These are phyloP conservation scores for Salvia miltiorrhiza DNA, from an alignment of 257 asterid genomes.

Conservation along the genomic window DNA sequence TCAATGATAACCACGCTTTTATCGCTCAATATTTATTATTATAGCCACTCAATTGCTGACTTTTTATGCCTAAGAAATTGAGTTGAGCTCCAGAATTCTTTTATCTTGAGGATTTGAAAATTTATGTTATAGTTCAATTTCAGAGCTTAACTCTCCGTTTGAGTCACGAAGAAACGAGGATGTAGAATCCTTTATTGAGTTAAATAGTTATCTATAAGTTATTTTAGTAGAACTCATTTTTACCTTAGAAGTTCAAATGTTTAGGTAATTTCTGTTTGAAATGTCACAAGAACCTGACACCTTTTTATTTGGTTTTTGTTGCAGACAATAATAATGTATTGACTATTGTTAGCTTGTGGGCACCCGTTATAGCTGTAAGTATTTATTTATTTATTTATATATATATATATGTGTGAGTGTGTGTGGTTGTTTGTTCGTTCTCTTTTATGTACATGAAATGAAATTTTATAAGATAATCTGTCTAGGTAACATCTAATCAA, in stretches of 20 bases:
- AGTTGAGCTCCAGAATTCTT: not conserved
- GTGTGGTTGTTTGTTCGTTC: too few species aligned
- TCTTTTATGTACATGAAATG: slow-evolving; percentile 7
- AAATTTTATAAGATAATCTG: not conserved
- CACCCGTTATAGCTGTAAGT: slow-evolving; percentile 98
- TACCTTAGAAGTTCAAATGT: not conserved
- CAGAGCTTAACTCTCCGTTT: not conserved
- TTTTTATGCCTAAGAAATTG: not conserved
- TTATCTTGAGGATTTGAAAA: not conserved
- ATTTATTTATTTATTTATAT: not conserved
- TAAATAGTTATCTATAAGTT: not conserved
- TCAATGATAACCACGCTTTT: not conserved
- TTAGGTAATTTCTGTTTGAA: not conserved
- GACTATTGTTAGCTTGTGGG: slow-evolving; percentile 85
- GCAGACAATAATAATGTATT: slow-evolving; percentile 78
- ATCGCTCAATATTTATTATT: too few species aligned
- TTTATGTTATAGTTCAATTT: not conserved
- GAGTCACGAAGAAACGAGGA: not conserved
- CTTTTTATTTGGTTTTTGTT: slow-evolving; percentile 26
- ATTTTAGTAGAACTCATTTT: not conserved
- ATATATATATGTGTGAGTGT: not conserved
- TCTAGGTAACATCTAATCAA: not conserved
- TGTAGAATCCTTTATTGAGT: not conserved
- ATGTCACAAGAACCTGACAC: slow-evolving; percentile 14
- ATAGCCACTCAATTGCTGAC: not conserved